These are phyloP conservation scores for Breynia disticha DNA, from an alignment of 441 rosid genomes.

Conservation along the genomic window DNA sequence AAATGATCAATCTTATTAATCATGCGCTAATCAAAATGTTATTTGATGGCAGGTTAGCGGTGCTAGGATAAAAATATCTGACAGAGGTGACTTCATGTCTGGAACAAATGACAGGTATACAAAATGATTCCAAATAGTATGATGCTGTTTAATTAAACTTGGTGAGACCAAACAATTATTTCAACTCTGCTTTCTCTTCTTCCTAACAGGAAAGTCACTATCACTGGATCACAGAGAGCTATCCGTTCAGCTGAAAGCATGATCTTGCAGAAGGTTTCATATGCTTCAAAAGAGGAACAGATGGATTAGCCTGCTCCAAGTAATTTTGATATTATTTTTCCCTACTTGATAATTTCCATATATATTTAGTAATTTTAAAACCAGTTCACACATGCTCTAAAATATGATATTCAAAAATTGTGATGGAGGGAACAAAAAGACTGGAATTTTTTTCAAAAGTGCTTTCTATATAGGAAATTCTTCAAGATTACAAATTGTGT, in stretches of 20 bases:
- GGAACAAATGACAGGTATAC: constrained; percentile 81
- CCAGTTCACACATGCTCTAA: constrained; percentile 7
- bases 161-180: neutral
- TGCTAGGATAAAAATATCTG: constrained; percentile 90
- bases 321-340: constrained; percentile 15
- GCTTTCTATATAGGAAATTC: constrained; percentile 10
- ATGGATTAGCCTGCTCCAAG: constrained; percentile 30
- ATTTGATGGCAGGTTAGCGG: constrained; percentile 60
- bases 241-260: constrained; percentile 76
- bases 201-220: constrained; percentile 80
- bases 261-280: constrained; percentile 90
- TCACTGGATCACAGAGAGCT: constrained; percentile 87
- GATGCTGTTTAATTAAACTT: too few relatives aligned
- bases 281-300: constrained; percentile 68
- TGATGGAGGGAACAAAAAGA: constrained; percentile 10
- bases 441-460: constrained; percentile 12
- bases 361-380: constrained; percentile 9
- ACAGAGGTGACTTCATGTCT: constrained; percentile 89
- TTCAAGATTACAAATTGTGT: constrained; percentile 11
- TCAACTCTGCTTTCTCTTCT: constrained; percentile 1
- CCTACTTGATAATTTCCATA: constrained; percentile 10
- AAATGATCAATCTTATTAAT: neutral
- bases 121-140: neutral
- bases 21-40: constrained; percentile 6
- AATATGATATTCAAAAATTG: constrained; percentile 6